Evolutionary conservation across 495 filamentous ascomycete species (phyloP).

Genomic region (Rostrohypoxylon terebratum): DNA sequence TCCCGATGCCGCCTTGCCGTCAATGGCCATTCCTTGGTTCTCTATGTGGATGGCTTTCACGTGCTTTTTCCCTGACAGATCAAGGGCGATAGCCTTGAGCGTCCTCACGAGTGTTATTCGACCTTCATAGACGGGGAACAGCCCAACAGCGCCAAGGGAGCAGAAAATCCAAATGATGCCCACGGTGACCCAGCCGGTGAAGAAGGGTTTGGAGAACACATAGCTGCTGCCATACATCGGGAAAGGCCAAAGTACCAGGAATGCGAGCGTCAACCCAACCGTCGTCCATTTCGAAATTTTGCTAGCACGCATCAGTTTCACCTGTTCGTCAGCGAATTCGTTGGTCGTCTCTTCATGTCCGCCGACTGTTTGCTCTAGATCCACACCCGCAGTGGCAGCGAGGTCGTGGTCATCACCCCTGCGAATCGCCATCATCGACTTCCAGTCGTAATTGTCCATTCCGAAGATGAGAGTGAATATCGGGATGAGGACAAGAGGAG

Average conservation of each 20-base stretch:
- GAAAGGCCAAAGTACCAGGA: conserved; percentile 94
- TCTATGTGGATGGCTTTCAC: conserved; percentile 54
- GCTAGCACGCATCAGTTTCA: conserved; percentile 75
- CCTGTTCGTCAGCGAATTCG: conserved; percentile 69
- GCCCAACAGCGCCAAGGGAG: conserved; percentile 74
- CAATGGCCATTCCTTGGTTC: conserved; percentile 30
- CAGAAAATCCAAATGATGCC: conserved; percentile 91
- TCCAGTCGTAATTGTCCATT: conserved; percentile 88
- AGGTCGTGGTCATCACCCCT: conserved; percentile 86
- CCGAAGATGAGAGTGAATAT: conserved; percentile 80
- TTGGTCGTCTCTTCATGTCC: conserved; percentile 55
- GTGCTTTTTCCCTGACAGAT: conserved; percentile 72
- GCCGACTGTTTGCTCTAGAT: conserved; percentile 76
- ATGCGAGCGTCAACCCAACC: conserved; percentile 75
- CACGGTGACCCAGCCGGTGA: conserved; percentile 90
- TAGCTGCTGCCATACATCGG: conserved; percentile 91
- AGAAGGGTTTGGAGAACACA: conserved; percentile 90
- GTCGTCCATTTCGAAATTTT: conserved; percentile 85
- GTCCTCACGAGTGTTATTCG: conserved; percentile 74
- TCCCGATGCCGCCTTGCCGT: conserved; percentile 28
- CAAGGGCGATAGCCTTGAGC: conserved; percentile 72
- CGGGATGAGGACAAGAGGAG: conserved; percentile 82
- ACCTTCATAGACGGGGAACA: conserved; percentile 89
- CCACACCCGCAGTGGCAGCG: conserved; percentile 72
- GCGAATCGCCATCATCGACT: conserved; percentile 84